These are phyloP conservation scores for Candida glucosophila DNA, from an alignment of 1,139 yeast genomes.

Conservation along the genomic window DNA sequence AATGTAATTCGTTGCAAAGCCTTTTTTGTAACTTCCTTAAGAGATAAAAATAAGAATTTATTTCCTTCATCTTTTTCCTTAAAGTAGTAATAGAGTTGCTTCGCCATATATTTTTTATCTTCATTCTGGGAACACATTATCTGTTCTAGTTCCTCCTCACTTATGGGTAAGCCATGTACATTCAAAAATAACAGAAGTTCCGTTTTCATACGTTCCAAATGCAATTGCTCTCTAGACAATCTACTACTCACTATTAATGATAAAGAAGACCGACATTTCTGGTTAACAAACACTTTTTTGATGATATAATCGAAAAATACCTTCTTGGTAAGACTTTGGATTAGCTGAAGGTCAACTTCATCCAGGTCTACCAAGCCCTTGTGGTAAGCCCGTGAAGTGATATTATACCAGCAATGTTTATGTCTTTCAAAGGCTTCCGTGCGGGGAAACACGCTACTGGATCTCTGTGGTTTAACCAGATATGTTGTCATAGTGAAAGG, in stretches of 20 bases:
- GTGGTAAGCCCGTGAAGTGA: too few relatives aligned
- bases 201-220: background rate
- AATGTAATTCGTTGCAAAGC: conserved; percentile 1
- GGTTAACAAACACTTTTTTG: conserved; percentile 24
- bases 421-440: too few relatives aligned
- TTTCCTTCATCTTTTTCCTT: conserved; percentile 1
- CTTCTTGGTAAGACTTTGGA: conserved; percentile 15
- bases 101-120: background rate
- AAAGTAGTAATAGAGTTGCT: background rate
- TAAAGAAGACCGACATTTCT: conserved; percentile 20
- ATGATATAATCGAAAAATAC: conserved; percentile 25
- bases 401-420: too few relatives aligned
- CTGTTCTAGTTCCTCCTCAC: conserved; percentile 1
- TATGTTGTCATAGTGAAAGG: too few relatives aligned
- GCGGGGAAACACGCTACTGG: too few relatives aligned
- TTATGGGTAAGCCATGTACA: conserved; percentile 1
- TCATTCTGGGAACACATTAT: background rate
- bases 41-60: background rate
- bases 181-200: conserved; percentile 1
- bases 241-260: conserved; percentile 1
- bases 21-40: background rate
- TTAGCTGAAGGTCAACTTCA: conserved; percentile 19
- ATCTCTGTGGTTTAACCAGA: too few relatives aligned
- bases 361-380: too few relatives aligned
- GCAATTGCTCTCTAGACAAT: background rate